These are phyloP conservation scores for Boletus speciosus DNA, from an alignment of 768 basidiomycete species.

Conservation along the genomic window DNA sequence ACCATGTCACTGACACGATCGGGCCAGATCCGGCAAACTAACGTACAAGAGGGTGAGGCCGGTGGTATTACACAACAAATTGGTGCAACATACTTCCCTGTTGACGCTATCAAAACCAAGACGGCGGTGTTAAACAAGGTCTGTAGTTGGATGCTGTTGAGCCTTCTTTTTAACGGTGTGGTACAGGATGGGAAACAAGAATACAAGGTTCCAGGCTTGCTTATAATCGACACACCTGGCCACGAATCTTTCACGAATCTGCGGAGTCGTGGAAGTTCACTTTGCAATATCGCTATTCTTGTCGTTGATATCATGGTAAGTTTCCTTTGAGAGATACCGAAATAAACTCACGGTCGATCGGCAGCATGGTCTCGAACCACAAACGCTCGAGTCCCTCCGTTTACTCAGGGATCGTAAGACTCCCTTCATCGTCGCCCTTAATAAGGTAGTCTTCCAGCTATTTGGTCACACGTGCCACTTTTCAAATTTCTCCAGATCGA, in stretches of 20 bases:
- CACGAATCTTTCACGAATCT: slow-evolving; percentile 99
- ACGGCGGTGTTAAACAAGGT: slow-evolving; percentile 91
- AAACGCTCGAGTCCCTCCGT: slow-evolving; percentile 93
- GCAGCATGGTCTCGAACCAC: slow-evolving; percentile 96
- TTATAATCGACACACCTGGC: slow-evolving; percentile 97
- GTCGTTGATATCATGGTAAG: slow-evolving; percentile 96
- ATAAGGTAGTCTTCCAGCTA: slow-evolving; percentile 60
- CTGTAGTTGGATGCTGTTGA: slow-evolving; percentile 11
- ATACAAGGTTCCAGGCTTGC: slow-evolving; percentile 94
- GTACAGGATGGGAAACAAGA: slow-evolving; percentile 73
- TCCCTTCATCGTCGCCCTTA: slow-evolving; percentile 97
- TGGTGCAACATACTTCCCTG: slow-evolving; percentile 98
- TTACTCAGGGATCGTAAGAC: slow-evolving; percentile 90
- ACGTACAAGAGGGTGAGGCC: slow-evolving; percentile 98
- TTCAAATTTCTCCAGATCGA: slow-evolving; percentile 67
- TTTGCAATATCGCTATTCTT: slow-evolving; percentile 98
- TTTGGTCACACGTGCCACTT: slow-evolving; percentile 1
- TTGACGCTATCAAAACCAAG: slow-evolving; percentile 89
- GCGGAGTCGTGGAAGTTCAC: slow-evolving; percentile 90
- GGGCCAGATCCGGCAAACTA: slow-evolving; percentile 93
- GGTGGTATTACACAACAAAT: slow-evolving; percentile 99
- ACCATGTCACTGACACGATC: slow-evolving; percentile 1
- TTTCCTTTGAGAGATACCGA: background rate
- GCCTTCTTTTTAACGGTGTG: slow-evolving; percentile 6
- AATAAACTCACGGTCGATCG: slow-evolving; percentile 5